Percentiles rank a stretch among this genome's conserved stretches.
Evolutionary conservation across 805 yeast species (phyloP).

Genomic region (Ogataea glucozyma): DNA sequence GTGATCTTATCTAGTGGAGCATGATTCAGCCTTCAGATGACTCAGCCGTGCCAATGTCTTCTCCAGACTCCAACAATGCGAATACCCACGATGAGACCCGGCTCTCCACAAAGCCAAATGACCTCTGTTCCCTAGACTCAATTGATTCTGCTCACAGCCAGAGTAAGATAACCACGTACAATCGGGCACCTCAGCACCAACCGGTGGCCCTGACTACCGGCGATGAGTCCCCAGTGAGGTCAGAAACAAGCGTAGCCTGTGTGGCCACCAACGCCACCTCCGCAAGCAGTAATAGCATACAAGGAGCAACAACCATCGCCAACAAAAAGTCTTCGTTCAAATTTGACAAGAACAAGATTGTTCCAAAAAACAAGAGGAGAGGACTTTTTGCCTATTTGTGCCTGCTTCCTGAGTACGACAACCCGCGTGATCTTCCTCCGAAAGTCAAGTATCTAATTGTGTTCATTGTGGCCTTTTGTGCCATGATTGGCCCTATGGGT

Average conservation of each 20-base stretch:
- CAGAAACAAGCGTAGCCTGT: background rate
- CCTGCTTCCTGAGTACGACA: constrained; percentile 67
- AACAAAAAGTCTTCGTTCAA: constrained; percentile 23
- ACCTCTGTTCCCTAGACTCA: constrained; percentile 1
- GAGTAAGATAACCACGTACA: too few species aligned
- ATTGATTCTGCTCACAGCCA: too few species aligned
- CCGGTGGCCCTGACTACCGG: too few species aligned
- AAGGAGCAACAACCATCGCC: constrained; percentile 6
- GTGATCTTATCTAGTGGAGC: background rate
- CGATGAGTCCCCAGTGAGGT: background rate
- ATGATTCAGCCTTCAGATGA: too few species aligned
- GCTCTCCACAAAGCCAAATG: background rate
- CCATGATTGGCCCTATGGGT: constrained; percentile 87
- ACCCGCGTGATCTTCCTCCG: constrained; percentile 64
- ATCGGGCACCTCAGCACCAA: too few species aligned
- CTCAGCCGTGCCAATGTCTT: too few species aligned
- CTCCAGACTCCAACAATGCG: too few species aligned
- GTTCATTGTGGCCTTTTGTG: constrained; percentile 67
- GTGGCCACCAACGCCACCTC: background rate
- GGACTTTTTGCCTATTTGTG: constrained; percentile 57
- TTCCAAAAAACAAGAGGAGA: constrained; percentile 48
- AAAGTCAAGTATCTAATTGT: constrained; percentile 55
- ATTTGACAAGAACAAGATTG: constrained; percentile 31
- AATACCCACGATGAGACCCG: background rate
- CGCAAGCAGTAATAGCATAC: too few species aligned